Evolutionary conservation across 352 stramenopile species (phyloP).

Genomic region (Phytophthora foliorum): DNA sequence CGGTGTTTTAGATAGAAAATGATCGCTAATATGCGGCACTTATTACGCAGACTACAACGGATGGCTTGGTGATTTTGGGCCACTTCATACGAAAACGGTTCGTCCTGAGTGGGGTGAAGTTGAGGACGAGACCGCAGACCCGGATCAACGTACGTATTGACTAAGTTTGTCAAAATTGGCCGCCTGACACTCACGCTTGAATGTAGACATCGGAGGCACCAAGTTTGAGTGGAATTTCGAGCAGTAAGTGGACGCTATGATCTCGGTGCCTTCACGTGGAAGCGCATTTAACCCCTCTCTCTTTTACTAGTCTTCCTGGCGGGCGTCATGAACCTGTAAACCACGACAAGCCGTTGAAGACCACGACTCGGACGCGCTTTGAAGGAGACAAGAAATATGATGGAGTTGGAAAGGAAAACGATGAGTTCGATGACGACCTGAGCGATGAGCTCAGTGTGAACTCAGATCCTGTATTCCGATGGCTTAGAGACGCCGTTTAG

Average conservation of each 20-base stretch:
- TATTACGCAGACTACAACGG: conserved; percentile 64
- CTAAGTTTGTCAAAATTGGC: neutral
- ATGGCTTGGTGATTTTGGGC: conserved; percentile 82
- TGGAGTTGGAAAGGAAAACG: conserved; percentile 1
- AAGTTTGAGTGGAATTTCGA: conserved; percentile 78
- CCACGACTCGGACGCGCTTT: conserved; percentile 3
- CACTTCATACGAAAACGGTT: conserved; percentile 79
- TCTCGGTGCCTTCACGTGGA: neutral
- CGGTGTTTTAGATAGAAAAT: neutral
- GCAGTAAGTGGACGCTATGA: conserved; percentile 39
- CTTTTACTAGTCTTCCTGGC: conserved; percentile 28
- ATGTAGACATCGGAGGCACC: conserved; percentile 20
- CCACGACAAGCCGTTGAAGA: conserved; percentile 2
- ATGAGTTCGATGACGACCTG: conserved; percentile 34
- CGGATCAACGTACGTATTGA: conserved; percentile 29
- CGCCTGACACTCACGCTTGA: neutral
- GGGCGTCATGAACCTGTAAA: conserved; percentile 18
- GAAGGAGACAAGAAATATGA: conserved; percentile 17
- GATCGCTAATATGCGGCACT: neutral
- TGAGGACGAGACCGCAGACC: conserved; percentile 33
- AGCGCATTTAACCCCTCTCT: conserved; percentile 1
- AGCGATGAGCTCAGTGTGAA: conserved; percentile 45
- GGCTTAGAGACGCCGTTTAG: conserved; percentile 62
- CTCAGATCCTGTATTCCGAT: conserved; percentile 67
- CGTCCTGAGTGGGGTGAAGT: conserved; percentile 54